Evolutionary conservation across 176 grass and related monocot species (phyloP).

Genomic region (Bromus sterilis): DNA sequence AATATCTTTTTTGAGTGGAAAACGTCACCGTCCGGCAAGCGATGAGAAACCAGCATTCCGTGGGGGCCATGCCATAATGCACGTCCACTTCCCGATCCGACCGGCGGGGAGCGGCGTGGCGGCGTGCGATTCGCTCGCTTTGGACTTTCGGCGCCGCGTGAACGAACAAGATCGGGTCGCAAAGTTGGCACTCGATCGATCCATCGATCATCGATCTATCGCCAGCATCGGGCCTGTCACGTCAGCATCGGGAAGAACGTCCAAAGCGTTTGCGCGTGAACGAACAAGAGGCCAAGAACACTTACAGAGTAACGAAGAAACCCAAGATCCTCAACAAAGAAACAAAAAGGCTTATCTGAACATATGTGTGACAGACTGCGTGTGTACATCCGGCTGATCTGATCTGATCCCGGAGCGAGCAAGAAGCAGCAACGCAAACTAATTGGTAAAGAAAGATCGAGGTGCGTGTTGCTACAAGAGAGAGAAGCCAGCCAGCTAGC

Average conservation of each 20-base stretch:
- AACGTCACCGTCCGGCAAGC: background rate
- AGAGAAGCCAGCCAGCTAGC: no score
- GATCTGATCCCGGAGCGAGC: slow-evolving; percentile 7
- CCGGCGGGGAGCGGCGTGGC: background rate
- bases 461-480: no score
- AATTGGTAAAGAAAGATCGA: no score
- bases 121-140: slow-evolving; percentile 5
- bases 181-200: slow-evolving; percentile 2
- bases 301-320: background rate
- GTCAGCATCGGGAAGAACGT: background rate
- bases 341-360: background rate
- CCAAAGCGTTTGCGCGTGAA: background rate
- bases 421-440: background rate
- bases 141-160: slow-evolving; percentile 9
- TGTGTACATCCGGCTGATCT: background rate
- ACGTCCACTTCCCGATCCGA: slow-evolving; percentile 33
- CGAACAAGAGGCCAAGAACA: background rate
- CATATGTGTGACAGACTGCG: background rate
- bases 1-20: background rate
- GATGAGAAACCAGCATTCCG: background rate
- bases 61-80: slow-evolving; percentile 24
- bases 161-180: background rate
- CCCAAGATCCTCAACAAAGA: background rate
- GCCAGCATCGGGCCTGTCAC: no score
- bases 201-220: no score